These are phyloP conservation scores for Nicotiana noctiflora DNA, from an alignment of 257 asterid genomes.

Conservation along the genomic window DNA sequence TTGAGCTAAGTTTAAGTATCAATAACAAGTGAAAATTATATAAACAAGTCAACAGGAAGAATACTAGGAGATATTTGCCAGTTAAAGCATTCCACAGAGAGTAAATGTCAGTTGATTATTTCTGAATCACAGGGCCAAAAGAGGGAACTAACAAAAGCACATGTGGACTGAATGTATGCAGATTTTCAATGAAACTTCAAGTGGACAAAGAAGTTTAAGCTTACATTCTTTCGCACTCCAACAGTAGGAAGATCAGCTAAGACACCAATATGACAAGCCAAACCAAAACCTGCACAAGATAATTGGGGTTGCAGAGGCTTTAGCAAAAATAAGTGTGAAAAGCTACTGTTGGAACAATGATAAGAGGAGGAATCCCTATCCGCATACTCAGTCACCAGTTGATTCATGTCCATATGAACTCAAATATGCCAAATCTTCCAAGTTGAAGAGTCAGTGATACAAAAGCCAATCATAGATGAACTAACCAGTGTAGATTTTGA, in stretches of 20 bases:
- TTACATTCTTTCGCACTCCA: slow-evolving; percentile 85
- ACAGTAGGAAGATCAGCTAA: slow-evolving; percentile 72
- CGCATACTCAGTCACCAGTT: neutral
- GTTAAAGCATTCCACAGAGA: neutral
- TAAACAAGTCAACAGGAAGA: neutral
- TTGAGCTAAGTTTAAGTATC: neutral
- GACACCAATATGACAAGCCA: slow-evolving; percentile 94
- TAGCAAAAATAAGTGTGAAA: neutral
- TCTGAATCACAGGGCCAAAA: neutral
- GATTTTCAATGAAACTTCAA: neutral
- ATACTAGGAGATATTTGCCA: neutral
- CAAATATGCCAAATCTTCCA: neutral
- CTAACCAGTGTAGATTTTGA: neutral
- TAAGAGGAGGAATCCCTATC: neutral
- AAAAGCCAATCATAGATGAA: neutral
- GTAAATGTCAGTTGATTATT: neutral
- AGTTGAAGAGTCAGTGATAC: neutral
- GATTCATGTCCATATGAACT: neutral
- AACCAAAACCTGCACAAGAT: slow-evolving; percentile 63
- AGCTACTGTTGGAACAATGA: neutral
- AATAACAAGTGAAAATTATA: neutral
- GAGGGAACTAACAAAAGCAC: neutral
- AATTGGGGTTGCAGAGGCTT: neutral
- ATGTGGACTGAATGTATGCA: neutral
- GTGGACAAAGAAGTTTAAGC: slow-evolving; percentile 8